A percentile compares a stretch with the other conserved stretches of the same genome.
Conservation (phyloP, 192 early-diverging fungal genomes). For the Backusella psychrophila region DNA sequence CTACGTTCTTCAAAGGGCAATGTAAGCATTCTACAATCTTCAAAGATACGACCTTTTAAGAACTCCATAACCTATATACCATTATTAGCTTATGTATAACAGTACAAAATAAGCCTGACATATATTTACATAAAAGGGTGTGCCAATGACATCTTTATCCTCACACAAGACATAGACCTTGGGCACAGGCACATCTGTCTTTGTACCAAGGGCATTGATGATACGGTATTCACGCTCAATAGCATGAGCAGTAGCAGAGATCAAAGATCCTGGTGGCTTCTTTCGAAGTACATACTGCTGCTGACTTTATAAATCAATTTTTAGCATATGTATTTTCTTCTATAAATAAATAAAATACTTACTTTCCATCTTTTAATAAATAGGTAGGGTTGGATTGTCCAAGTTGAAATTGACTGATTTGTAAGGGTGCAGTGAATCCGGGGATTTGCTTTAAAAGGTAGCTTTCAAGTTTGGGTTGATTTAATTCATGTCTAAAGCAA, state of each 20-base stretch:
- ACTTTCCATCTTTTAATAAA: constrained; percentile 72
- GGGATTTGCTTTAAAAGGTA: constrained; percentile 59
- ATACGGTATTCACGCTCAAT: constrained; percentile 90
- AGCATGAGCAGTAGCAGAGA: constrained; percentile 88
- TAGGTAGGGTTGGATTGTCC: constrained; percentile 97
- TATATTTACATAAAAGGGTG: constrained; percentile 81
- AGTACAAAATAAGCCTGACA: neutral
- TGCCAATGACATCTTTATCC: constrained; percentile 79
- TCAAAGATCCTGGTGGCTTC: constrained; percentile 85
- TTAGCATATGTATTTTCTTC: neutral
- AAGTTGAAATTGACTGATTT: constrained; percentile 82
- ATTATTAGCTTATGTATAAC: neutral
- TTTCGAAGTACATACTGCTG: constrained; percentile 83
- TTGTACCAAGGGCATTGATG: constrained; percentile 68
- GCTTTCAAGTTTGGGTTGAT: constrained; percentile 52
- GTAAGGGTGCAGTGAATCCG: constrained; percentile 58
- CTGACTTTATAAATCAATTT: constrained; percentile 37
- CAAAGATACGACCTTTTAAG: constrained; percentile 85
- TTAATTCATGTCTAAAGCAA: constrained; percentile 52
- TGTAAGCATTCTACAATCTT: constrained; percentile 55
- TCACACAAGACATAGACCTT: constrained; percentile 86
- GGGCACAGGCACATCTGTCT: constrained; percentile 87
- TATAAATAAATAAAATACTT: constrained; percentile 9
- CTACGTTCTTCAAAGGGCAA: constrained; percentile 53
- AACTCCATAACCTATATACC: constrained; percentile 82